These are phyloP conservation scores for Thelonectria discophora DNA, from an alignment of 2,329 filamentous ascomycete species.

Conservation along the genomic window DNA sequence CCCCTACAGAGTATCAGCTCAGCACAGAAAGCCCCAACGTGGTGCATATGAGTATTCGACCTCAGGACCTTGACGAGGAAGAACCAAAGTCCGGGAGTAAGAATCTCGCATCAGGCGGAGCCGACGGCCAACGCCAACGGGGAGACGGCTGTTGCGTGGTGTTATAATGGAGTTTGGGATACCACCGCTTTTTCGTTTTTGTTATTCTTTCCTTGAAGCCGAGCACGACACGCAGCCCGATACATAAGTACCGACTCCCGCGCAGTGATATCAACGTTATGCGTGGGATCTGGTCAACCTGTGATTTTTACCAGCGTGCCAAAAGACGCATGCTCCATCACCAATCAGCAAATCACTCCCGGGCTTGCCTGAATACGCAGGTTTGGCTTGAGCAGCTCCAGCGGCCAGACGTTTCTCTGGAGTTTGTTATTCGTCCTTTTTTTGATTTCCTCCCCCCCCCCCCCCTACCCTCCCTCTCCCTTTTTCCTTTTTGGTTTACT, in stretches of 20 bases:
- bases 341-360: constrained; percentile 3
- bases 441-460: background rate
- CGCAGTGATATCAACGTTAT: constrained; percentile 17
- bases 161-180: constrained; percentile 49
- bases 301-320: constrained; percentile 2
- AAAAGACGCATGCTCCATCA: constrained; percentile 14
- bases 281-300: constrained; percentile 1
- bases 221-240: constrained; percentile 6
- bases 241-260: constrained; percentile 2
- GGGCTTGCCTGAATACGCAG: constrained; percentile 2
- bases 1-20: constrained; percentile 86
- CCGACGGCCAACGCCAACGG: constrained; percentile 53
- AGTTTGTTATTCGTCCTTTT: constrained; percentile 28
- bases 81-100: constrained; percentile 74
- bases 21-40: constrained; percentile 79
- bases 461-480: constrained; percentile 28
- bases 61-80: constrained; percentile 85
- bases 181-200: constrained; percentile 18
- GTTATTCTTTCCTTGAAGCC: constrained; percentile 1
- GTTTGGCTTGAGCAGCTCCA: constrained; percentile 10
- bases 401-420: constrained; percentile 26
- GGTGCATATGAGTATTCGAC: constrained; percentile 93
- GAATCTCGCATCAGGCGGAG: constrained; percentile 51
- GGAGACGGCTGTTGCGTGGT: constrained; percentile 61
- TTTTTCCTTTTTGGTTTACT: constrained; percentile 33